These are phyloP conservation scores for Cladorrhinum sp. DNA, from an alignment of 2,329 filamentous ascomycete species.

Conservation along the genomic window DNA sequence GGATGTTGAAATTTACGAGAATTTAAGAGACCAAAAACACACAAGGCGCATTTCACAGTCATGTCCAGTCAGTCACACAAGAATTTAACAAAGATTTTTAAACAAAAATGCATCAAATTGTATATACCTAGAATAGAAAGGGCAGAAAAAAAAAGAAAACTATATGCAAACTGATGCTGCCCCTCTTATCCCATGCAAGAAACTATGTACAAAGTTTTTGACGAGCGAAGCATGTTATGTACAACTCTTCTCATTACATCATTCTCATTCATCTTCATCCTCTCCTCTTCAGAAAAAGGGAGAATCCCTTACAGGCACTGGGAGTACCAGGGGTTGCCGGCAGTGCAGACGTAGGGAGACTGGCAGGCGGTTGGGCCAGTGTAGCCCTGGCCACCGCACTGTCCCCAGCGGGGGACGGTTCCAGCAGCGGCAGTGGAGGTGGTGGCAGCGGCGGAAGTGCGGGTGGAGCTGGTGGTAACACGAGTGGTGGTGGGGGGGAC, in stretches of 20 bases:
- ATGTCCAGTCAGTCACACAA: too few species aligned
- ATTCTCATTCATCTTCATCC: background rate
- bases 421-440: slow-evolving; percentile 11
- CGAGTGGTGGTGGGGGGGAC: slow-evolving; percentile 28
- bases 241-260: background rate
- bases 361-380: slow-evolving; percentile 34
- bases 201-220: slow-evolving; percentile 5
- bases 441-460: slow-evolving; percentile 11
- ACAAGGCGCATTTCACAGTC: too few species aligned
- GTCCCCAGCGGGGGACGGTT: slow-evolving; percentile 24
- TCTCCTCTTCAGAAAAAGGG: background rate
- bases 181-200: background rate
- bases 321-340: slow-evolving; percentile 35
- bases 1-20: too few species aligned
- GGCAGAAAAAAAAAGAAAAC: slow-evolving; percentile 1
- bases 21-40: too few species aligned
- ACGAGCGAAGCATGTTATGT: background rate
- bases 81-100: background rate
- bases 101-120: slow-evolving; percentile 3
- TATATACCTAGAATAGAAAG: slow-evolving; percentile 4
- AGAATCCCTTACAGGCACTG: slow-evolving; percentile 34
- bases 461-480: slow-evolving; percentile 11
- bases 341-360: slow-evolving; percentile 32
- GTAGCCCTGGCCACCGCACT: slow-evolving; percentile 35
- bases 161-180: background rate